Percentiles rank a stretch among this genome's conserved stretches.
Conservation (phyloP, 257 asterid species). For the Sherardia arvensis region DNA sequence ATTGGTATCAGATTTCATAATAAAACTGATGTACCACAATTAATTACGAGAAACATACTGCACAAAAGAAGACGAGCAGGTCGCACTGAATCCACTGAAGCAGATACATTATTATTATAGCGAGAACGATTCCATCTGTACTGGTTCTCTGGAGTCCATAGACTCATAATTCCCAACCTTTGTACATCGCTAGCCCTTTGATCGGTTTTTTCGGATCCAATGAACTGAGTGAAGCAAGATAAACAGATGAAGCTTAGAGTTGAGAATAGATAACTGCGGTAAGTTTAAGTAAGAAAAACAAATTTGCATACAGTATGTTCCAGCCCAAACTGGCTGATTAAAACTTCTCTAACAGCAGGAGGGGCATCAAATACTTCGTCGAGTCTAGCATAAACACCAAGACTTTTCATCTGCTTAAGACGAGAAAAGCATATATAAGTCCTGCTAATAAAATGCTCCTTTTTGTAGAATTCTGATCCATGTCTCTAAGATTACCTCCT, state of each 20-base stretch:
- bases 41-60: slow-evolving; percentile 43
- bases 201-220: slow-evolving; percentile 78
- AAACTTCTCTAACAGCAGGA: slow-evolving; percentile 66
- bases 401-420: slow-evolving; percentile 53
- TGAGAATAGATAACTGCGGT: slow-evolving; percentile 7
- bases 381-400: slow-evolving; percentile 83
- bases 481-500: slow-evolving; percentile 39
- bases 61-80: slow-evolving; percentile 56
- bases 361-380: slow-evolving; percentile 97
- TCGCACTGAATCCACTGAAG: slow-evolving; percentile 53
- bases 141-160: slow-evolving; percentile 96
- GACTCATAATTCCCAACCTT: slow-evolving; percentile 52
- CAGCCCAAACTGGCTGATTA: slow-evolving; percentile 63
- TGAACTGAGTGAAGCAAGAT: slow-evolving; percentile 39
- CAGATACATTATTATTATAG: slow-evolving; percentile 74
- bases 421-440: slow-evolving; percentile 15
- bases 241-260: neutral
- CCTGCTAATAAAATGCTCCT: slow-evolving; percentile 12
- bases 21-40: neutral
- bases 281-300: neutral
- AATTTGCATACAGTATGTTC: slow-evolving; percentile 52
- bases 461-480: slow-evolving; percentile 15
- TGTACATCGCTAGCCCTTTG: slow-evolving; percentile 62
- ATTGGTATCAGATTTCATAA: neutral
- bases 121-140: slow-evolving; percentile 75